phyloP scores from a whole-genome alignment of 129 eudicot genomes.

The Smallanthus sonchifolius region DNA sequence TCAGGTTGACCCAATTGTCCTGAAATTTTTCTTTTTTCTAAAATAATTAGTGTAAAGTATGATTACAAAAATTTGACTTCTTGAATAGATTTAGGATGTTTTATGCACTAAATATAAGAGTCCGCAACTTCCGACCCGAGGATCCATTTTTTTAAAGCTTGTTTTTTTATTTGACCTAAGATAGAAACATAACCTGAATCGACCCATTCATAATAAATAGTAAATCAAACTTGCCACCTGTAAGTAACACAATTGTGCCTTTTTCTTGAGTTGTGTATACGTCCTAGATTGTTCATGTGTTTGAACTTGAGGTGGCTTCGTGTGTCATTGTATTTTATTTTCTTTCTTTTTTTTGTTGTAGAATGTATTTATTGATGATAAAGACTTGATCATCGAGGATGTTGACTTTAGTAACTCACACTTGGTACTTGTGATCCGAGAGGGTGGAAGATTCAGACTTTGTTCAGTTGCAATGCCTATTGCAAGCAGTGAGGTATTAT shows the following conservation, averaged over 20 bases:
- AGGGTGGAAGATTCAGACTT: constrained; percentile 49
- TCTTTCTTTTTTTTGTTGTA: constrained; percentile 21
- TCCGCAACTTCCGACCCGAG: not conserved
- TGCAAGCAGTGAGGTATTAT: constrained; percentile 45
- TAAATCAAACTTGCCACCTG: constrained; percentile 1
- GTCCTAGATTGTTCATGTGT: not conserved
- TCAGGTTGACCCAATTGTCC: not conserved
- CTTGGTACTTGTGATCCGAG: constrained; percentile 60
- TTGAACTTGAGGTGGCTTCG: not conserved
- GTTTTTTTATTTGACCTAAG: not conserved
- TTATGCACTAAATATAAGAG: not conserved
- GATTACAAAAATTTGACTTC: not conserved
- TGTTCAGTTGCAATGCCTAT: constrained; percentile 68
- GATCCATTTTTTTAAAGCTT: not conserved
- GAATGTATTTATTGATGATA: constrained; percentile 65
- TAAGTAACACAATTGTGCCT: not conserved
- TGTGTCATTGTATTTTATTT: not conserved
- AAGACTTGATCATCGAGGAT: constrained; percentile 54
- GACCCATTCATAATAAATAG: not conserved
- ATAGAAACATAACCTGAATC: not conserved
- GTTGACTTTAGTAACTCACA: constrained; percentile 78
- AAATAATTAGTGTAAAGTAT: not conserved
- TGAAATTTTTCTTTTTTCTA: not conserved
- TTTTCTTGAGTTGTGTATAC: not conserved
- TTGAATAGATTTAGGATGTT: not conserved